Evolutionary conservation across 2,329 filamentous ascomycete genomes (phyloP).

Genomic region (Trichothecium sympodiale): DNA sequence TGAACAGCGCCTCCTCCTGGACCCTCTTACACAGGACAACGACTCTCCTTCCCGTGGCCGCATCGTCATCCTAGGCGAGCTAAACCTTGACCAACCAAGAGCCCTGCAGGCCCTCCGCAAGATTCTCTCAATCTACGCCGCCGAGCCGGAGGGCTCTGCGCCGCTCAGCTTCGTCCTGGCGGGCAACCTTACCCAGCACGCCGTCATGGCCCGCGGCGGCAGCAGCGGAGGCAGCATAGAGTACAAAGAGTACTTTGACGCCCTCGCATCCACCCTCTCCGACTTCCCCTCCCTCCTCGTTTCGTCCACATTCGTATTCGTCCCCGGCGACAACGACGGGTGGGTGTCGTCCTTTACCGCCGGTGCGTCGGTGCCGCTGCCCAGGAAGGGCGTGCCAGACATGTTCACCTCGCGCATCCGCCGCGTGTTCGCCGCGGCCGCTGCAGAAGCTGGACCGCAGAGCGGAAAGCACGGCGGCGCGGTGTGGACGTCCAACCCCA

Average conservation of each 20-base stretch:
- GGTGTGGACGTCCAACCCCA: conserved; percentile 83
- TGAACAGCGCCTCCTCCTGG: conserved; percentile 55
- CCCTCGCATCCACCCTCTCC: conserved; percentile 67
- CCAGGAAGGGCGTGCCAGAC: conserved; percentile 64
- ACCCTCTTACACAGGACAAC: conserved; percentile 16
- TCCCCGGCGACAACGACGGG: conserved; percentile 95
- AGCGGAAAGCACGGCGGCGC: conserved; percentile 36
- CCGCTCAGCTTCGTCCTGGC: conserved; percentile 75
- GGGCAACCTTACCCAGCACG: conserved; percentile 68
- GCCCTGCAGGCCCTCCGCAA: conserved; percentile 72
- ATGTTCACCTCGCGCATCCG: conserved; percentile 83
- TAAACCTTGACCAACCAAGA: conserved; percentile 77
- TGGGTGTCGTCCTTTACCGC: conserved; percentile 82
- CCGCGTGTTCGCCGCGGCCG: conserved; percentile 68
- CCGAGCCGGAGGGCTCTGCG: conserved; percentile 48
- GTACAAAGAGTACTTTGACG: conserved; percentile 94
- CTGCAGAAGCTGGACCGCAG: conserved; percentile 47
- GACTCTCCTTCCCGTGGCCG: conserved; percentile 32
- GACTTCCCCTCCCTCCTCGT: conserved; percentile 77
- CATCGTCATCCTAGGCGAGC: conserved; percentile 70
- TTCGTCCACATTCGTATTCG: conserved; percentile 76
- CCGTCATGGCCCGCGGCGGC: conserved; percentile 55
- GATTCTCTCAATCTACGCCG: conserved; percentile 64
- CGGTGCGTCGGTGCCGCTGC: conserved; percentile 60
- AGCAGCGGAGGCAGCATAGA: conserved; percentile 71